These are phyloP conservation scores for Onygena corvina DNA, from an alignment of 2,329 filamentous ascomycete genomes.

Conservation along the genomic window DNA sequence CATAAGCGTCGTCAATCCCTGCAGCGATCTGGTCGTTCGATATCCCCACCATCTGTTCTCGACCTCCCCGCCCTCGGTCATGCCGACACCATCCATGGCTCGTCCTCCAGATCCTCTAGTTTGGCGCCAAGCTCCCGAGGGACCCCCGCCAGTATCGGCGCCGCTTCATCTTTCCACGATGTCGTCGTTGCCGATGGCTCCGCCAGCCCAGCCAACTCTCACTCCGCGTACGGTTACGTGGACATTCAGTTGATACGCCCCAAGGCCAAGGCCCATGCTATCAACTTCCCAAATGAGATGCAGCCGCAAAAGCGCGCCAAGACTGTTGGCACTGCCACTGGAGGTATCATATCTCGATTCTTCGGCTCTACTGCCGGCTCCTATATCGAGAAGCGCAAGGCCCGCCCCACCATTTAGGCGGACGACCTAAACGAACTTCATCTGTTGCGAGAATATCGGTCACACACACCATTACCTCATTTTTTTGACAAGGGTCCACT, in stretches of 20 bases:
- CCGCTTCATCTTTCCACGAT: conserved; percentile 25
- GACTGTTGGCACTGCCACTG: conserved; percentile 20
- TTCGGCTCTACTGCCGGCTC: conserved; percentile 30
- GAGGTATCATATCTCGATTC: conserved; percentile 34
- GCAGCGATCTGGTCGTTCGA: conserved; percentile 27
- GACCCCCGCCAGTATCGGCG: conserved; percentile 34
- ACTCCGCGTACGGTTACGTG: conserved; percentile 23
- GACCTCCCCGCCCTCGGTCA: conserved; percentile 35
- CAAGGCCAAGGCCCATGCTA: conserved; percentile 22
- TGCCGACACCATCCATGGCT: conserved; percentile 32
- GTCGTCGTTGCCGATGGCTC: conserved; percentile 26
- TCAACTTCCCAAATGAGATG: conserved; percentile 20
- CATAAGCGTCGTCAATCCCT: conserved; percentile 31
- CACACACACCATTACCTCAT: neutral
- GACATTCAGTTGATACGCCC: conserved; percentile 23
- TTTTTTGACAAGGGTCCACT: neutral
- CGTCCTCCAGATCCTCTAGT: conserved; percentile 32
- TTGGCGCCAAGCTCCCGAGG: conserved; percentile 31
- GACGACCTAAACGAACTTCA: neutral
- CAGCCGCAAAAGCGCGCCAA: conserved; percentile 35
- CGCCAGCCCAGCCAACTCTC: conserved; percentile 26
- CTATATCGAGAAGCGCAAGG: conserved; percentile 30
- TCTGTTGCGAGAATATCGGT: neutral
- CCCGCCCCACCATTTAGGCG: conserved; percentile 21
- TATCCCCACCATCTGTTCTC: conserved; percentile 34